phyloP scores from a whole-genome alignment of 1,284 basidiomycete species.

The Cystobasidium slooffiae region DNA sequence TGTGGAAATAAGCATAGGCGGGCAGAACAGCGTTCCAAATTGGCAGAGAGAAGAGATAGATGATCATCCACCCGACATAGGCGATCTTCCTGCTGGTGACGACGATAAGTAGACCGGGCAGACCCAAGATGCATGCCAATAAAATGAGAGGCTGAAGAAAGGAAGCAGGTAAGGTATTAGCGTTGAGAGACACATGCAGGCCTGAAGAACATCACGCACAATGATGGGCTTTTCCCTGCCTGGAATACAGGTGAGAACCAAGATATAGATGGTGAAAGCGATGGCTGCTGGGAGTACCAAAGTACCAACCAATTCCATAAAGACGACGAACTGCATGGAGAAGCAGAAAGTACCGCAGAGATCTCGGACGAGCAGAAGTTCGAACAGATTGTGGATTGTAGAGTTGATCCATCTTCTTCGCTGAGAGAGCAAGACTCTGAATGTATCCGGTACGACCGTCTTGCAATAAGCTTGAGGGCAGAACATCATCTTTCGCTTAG shows the following conservation, averaged over 20 bases:
- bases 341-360: slow-evolving; percentile 61
- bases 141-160: slow-evolving; percentile 51
- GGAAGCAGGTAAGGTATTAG: slow-evolving; percentile 47
- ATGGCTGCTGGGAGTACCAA: slow-evolving; percentile 60
- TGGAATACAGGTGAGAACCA: slow-evolving; percentile 43
- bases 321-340: slow-evolving; percentile 59
- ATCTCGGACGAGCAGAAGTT: slow-evolving; percentile 59
- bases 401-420: slow-evolving; percentile 61
- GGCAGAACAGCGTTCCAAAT: slow-evolving; percentile 60
- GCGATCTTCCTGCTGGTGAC: slow-evolving; percentile 58
- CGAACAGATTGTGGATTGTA: slow-evolving; percentile 60
- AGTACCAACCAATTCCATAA: slow-evolving; percentile 60
- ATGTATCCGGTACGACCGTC: slow-evolving; percentile 61
- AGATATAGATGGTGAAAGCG: slow-evolving; percentile 59
- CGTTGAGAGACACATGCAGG: slow-evolving; percentile 50
- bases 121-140: slow-evolving; percentile 59
- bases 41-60: slow-evolving; percentile 59
- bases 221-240: slow-evolving; percentile 49
- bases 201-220: slow-evolving; percentile 38
- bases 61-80: slow-evolving; percentile 59
- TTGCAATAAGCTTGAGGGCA: slow-evolving; percentile 61
- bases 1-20: slow-evolving; percentile 54
- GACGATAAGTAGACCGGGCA: slow-evolving; percentile 60
- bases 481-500: slow-evolving; percentile 61
- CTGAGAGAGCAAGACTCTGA: slow-evolving; percentile 59